phyloP scores from a whole-genome alignment of 208 protist genomes.

The Acanthamoeba culbertsoni region DNA sequence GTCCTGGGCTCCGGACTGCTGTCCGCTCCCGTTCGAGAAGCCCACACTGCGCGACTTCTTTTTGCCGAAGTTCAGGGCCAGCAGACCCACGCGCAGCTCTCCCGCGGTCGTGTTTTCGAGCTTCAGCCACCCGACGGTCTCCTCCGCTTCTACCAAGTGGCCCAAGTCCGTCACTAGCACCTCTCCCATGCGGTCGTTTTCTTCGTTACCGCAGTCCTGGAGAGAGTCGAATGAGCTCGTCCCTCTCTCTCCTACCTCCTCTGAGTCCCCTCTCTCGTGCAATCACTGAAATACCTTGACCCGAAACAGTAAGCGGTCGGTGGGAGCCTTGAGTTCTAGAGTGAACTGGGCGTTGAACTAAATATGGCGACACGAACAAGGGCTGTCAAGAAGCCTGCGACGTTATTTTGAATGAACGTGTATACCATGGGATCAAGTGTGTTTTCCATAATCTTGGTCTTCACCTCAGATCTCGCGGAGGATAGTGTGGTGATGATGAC shows the following conservation, averaged over 20 bases:
- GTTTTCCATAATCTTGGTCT: neutral
- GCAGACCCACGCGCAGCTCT: neutral
- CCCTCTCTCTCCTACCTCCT: too few species aligned
- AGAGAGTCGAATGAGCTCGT: too few species aligned
- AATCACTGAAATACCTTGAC: neutral
- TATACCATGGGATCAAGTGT: neutral
- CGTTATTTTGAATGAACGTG: neutral
- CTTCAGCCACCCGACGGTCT: slow-evolving; percentile 18
- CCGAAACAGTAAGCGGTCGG: neutral
- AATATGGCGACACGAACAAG: neutral
- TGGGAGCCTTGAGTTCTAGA: neutral
- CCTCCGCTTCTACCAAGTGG: neutral
- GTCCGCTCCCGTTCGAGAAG: neutral
- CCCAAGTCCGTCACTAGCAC: neutral
- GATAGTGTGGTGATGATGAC: slow-evolving; percentile 4
- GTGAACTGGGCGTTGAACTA: slow-evolving; percentile 15
- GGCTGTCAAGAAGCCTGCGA: neutral
- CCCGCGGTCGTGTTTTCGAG: neutral
- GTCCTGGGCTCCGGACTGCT: neutral
- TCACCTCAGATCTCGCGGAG: neutral
- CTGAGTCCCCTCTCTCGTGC: too few species aligned
- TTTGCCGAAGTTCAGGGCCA: slow-evolving; percentile 6
- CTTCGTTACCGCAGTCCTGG: slow-evolving; percentile 18
- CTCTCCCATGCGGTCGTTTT: slow-evolving; percentile 21
- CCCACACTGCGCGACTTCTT: neutral